Percentiles rank a stretch among this genome's conserved stretches.
Evolutionary conservation across 2,329 filamentous ascomycete genomes (phyloP).

Genomic region (Fusarium sp.): DNA sequence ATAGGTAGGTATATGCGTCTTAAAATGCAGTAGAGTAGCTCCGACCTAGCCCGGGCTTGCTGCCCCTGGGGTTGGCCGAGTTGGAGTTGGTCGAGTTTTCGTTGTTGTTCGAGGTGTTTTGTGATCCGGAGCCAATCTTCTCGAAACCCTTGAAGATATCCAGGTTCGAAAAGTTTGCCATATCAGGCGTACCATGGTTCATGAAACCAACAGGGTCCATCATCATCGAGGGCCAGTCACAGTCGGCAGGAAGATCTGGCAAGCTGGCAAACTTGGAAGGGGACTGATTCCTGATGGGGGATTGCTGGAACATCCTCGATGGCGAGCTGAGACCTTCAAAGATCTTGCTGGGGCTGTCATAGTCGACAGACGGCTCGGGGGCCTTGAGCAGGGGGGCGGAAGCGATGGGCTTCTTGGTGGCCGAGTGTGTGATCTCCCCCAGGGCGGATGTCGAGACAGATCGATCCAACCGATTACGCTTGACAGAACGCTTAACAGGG

Average conservation of each 20-base stretch:
- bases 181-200: slow-evolving; percentile 60
- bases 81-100: slow-evolving; percentile 21
- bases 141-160: slow-evolving; percentile 82
- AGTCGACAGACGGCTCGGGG: slow-evolving; percentile 52
- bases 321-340: slow-evolving; percentile 67
- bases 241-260: slow-evolving; percentile 50
- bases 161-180: slow-evolving; percentile 68
- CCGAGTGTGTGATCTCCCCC: slow-evolving; percentile 67
- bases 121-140: slow-evolving; percentile 70
- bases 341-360: slow-evolving; percentile 68
- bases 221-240: slow-evolving; percentile 51
- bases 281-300: slow-evolving; percentile 53
- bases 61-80: slow-evolving; percentile 37
- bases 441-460: slow-evolving; percentile 71
- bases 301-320: slow-evolving; percentile 59
- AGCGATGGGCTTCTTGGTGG: slow-evolving; percentile 61
- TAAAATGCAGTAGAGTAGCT: slow-evolving; percentile 48
- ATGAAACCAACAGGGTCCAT: slow-evolving; percentile 54
- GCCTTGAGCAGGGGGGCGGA: slow-evolving; percentile 63
- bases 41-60: slow-evolving; percentile 44
- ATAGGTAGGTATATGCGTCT: slow-evolving; percentile 1
- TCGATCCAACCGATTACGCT: slow-evolving; percentile 71
- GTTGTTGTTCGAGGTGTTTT: slow-evolving; percentile 26
- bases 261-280: slow-evolving; percentile 61
- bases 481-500: slow-evolving; percentile 72